Conservation (phyloP, 2,329 filamentous ascomycete species). For the Aureobasidium sp. region DNA sequence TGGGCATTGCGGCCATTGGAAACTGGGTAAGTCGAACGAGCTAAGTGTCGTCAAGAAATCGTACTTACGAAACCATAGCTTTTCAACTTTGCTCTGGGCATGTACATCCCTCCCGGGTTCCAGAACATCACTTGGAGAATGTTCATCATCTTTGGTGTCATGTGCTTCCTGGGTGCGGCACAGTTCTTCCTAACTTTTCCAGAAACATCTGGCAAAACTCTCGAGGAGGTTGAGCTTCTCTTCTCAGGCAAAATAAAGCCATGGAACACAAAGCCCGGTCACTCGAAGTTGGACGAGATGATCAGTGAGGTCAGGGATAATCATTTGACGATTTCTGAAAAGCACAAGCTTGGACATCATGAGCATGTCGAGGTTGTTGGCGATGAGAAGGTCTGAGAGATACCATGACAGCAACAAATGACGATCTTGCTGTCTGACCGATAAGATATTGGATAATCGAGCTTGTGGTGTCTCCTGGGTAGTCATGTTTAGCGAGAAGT, state of each 20-base stretch:
- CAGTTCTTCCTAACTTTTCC: conserved; percentile 42
- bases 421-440: neutral
- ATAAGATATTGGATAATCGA: neutral
- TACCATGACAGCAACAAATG: neutral
- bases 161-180: conserved; percentile 40
- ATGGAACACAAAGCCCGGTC: conserved; percentile 32
- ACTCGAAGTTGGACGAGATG: conserved; percentile 27
- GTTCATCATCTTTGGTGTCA: conserved; percentile 43
- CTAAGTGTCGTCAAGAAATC: conserved; percentile 35
- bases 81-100: conserved; percentile 54
- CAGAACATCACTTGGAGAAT: conserved; percentile 34
- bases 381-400: conserved; percentile 18
- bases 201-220: conserved; percentile 33
- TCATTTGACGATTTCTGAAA: conserved; percentile 18
- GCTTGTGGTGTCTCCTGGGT: neutral
- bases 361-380: neutral
- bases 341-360: neutral
- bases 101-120: conserved; percentile 53
- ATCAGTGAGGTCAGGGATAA: conserved; percentile 20
- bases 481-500: neutral
- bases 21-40: neutral
- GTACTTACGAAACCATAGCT: conserved; percentile 22
- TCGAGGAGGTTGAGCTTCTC: conserved; percentile 35
- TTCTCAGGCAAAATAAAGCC: conserved; percentile 30
- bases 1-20: neutral